Percentiles rank a stretch among this genome's conserved stretches.
These are phyloP conservation scores for Quercus engelmannii DNA, from an alignment of 306 rosid genomes.

Conservation along the genomic window DNA sequence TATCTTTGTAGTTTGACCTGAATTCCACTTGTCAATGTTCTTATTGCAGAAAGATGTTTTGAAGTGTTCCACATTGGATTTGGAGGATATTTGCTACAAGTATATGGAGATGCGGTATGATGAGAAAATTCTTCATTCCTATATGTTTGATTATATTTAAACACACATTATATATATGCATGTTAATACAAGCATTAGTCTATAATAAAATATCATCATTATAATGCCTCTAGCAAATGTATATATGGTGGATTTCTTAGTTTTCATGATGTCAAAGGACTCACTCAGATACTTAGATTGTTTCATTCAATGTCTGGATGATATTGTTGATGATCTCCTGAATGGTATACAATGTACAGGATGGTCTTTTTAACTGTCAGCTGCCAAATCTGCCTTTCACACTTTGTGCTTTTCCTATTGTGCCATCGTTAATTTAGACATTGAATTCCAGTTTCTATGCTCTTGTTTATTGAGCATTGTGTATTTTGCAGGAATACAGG, in stretches of 20 bases:
- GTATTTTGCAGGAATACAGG: conserved; percentile 36
- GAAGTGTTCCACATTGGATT: conserved; percentile 26
- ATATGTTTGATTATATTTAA: neutral
- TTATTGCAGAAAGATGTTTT: conserved; percentile 36
- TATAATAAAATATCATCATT: neutral
- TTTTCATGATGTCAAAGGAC: neutral
- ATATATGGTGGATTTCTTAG: neutral
- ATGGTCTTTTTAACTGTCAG: neutral
- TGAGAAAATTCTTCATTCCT: neutral
- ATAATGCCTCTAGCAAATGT: neutral
- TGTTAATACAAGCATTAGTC: neutral
- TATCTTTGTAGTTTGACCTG: neutral
- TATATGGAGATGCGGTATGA: conserved; percentile 55
- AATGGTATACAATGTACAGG: too few species aligned
- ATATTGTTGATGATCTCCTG: too few species aligned
- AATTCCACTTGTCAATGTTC: neutral
- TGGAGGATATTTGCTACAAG: conserved; percentile 50
- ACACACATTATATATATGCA: neutral
- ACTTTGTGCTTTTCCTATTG: neutral
- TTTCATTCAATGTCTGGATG: too few species aligned
- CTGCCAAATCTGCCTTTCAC: neutral
- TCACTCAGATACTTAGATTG: too few species aligned
- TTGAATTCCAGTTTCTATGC: neutral
- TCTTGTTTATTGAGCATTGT: conserved; percentile 18
- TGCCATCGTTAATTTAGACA: conserved; percentile 6